phyloP scores from a whole-genome alignment of 129 eudicot species.

The Flaveria robusta region DNA sequence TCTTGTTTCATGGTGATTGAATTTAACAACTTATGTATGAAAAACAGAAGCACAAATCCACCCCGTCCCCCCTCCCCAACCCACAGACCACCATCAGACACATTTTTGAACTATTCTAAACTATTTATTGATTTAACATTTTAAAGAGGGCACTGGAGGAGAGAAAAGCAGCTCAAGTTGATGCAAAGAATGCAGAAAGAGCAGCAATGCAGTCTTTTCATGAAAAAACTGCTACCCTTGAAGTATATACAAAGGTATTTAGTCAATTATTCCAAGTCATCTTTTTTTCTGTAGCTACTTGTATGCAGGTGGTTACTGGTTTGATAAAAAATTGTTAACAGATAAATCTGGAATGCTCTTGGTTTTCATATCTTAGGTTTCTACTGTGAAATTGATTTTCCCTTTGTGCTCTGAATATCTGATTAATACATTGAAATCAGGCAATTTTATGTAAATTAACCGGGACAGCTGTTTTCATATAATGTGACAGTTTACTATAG shows the following conservation, averaged over 20 bases:
- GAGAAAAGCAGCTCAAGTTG: slow-evolving; percentile 53
- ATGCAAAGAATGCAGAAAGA: slow-evolving; percentile 84
- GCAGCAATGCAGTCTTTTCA: slow-evolving; percentile 66
- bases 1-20: background rate
- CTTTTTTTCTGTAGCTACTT: background rate
- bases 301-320: slow-evolving; percentile 5
- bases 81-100: background rate
- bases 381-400: background rate
- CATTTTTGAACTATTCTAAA: background rate
- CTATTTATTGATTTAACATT: slow-evolving; percentile 24
- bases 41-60: background rate
- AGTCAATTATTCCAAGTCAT: background rate
- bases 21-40: background rate
- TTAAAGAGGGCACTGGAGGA: slow-evolving; percentile 80
- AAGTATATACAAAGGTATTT: slow-evolving; percentile 76
- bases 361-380: slow-evolving; percentile 8
- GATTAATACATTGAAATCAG: background rate
- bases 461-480: background rate
- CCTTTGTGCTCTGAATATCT: background rate
- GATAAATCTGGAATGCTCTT: slow-evolving; percentile 9
- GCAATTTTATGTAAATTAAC: background rate
- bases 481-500: background rate
- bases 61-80: background rate
- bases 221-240: slow-evolving; percentile 65
- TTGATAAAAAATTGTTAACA: background rate